phyloP scores from a whole-genome alignment of 176 grass and related monocot genomes.

The Areca catechu region DNA sequence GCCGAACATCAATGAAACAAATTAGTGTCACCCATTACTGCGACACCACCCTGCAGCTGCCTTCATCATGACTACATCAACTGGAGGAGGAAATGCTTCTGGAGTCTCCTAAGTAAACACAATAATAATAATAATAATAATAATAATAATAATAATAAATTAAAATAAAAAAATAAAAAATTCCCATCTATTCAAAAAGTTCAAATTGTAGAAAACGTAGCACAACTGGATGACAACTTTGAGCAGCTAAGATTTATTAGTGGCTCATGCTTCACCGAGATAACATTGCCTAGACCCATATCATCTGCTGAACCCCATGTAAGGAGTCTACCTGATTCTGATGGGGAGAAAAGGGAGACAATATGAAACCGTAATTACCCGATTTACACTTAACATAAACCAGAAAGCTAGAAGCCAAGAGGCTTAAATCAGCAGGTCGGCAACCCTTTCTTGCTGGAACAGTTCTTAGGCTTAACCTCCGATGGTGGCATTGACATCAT shows the following conservation, averaged over 20 bases:
- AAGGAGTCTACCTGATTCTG: slow-evolving; percentile 77
- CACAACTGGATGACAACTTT: neutral
- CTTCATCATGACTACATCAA: slow-evolving; percentile 45
- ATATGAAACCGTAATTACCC: too few relatives aligned
- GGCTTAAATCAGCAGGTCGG: too few relatives aligned
- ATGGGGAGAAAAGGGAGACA: slow-evolving; percentile 7
- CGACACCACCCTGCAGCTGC: slow-evolving; percentile 89
- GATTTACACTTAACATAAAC: too few relatives aligned
- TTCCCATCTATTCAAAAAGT: slow-evolving; percentile 16
- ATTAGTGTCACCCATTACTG: slow-evolving; percentile 54
- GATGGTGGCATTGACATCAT: too few relatives aligned
- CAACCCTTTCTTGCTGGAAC: too few relatives aligned
- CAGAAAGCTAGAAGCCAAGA: too few relatives aligned
- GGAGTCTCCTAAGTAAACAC: slow-evolving; percentile 69
- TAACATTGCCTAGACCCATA: slow-evolving; percentile 93
- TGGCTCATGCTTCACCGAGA: slow-evolving; percentile 92
- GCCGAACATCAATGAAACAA: too few relatives aligned
- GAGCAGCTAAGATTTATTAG: slow-evolving; percentile 6
- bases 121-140: too few relatives aligned
- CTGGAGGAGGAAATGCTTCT: slow-evolving; percentile 84
- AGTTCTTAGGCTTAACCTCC: too few relatives aligned
- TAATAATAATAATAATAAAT: too few relatives aligned
- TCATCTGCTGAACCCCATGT: slow-evolving; percentile 95
- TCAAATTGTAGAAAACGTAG: neutral
- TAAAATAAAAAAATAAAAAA: too few relatives aligned